These are phyloP conservation scores for Diospyros lotus DNA, from an alignment of 148 eudicot species.

Conservation along the genomic window DNA sequence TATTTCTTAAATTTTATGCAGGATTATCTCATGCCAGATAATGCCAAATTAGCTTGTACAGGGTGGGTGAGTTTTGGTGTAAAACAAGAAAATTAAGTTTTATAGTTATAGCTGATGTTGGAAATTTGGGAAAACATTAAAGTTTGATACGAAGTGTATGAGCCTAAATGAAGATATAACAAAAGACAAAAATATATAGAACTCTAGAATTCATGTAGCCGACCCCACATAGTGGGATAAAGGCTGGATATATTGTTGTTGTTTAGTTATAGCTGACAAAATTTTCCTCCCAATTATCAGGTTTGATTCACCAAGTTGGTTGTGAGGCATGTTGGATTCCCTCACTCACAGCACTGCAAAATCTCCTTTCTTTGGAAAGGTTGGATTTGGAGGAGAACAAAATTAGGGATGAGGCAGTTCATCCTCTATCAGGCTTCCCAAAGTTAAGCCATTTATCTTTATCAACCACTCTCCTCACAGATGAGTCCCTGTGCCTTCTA, in stretches of 20 bases:
- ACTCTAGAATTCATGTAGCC: too few species aligned
- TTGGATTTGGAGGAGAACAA: conserved; percentile 56
- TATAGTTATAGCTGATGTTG: neutral
- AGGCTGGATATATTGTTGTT: too few species aligned
- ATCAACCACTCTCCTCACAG: conserved; percentile 40
- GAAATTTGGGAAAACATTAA: too few species aligned
- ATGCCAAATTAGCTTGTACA: too few species aligned
- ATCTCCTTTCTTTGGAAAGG: conserved; percentile 44
- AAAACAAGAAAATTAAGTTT: too few species aligned
- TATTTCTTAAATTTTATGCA: too few species aligned
- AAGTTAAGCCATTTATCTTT: conserved; percentile 50
- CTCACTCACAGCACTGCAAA: conserved; percentile 54
- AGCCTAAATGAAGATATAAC: too few species aligned
- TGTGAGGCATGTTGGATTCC: conserved; percentile 30
- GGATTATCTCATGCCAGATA: too few species aligned
- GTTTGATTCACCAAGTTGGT: conserved; percentile 31
- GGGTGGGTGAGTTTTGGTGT: too few species aligned
- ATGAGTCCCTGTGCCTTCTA: conserved; percentile 39
- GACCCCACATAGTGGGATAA: too few species aligned
- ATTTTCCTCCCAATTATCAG: conserved; percentile 34
- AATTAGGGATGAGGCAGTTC: conserved; percentile 49
- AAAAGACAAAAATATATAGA: too few species aligned
- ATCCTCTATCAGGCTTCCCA: conserved; percentile 35
- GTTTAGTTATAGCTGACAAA: neutral
- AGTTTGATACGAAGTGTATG: too few species aligned